A percentile compares a stretch with the other conserved stretches of the same genome.
Evolutionary conservation across 108 stramenopile genomes (phyloP).

Genomic region (Pseudonitzschia pungens): DNA sequence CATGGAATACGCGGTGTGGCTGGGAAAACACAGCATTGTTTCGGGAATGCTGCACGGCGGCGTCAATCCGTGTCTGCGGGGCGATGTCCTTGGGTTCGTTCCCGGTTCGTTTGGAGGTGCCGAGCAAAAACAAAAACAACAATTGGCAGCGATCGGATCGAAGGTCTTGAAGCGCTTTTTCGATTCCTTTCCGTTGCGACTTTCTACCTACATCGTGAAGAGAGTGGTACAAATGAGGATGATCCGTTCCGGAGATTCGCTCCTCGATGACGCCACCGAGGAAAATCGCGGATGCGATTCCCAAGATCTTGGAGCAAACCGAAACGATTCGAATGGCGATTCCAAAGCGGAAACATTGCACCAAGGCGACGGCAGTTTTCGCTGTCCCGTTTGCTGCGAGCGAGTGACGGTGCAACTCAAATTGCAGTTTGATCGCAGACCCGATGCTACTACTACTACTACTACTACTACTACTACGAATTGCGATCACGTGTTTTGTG

Average conservation of each 20-base stretch:
- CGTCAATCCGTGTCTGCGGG: slow-evolving; percentile 55
- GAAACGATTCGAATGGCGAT: not conserved
- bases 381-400: slow-evolving; percentile 21
- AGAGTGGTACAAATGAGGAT: slow-evolving; percentile 66
- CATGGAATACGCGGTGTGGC: slow-evolving; percentile 67
- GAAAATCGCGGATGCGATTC: not conserved
- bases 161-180: slow-evolving; percentile 50
- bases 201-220: slow-evolving; percentile 62
- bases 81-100: not conserved
- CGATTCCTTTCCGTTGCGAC: slow-evolving; percentile 53
- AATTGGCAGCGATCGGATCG: slow-evolving; percentile 31
- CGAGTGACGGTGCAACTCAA: not conserved
- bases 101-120: not conserved
- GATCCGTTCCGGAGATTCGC: slow-evolving; percentile 20
- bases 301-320: not conserved
- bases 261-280: not conserved
- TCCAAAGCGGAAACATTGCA: not conserved
- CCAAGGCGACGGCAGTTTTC: not conserved
- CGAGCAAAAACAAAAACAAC: not conserved
- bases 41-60: slow-evolving; percentile 58
- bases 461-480: no score
- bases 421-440: not conserved
- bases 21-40: slow-evolving; percentile 67
- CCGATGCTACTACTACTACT: no score
- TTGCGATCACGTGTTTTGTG: slow-evolving; percentile 56